Base-by-base conservation (phyloP, 2,329 filamentous ascomycete species). In the Trichoderma aggressivum region DNA sequence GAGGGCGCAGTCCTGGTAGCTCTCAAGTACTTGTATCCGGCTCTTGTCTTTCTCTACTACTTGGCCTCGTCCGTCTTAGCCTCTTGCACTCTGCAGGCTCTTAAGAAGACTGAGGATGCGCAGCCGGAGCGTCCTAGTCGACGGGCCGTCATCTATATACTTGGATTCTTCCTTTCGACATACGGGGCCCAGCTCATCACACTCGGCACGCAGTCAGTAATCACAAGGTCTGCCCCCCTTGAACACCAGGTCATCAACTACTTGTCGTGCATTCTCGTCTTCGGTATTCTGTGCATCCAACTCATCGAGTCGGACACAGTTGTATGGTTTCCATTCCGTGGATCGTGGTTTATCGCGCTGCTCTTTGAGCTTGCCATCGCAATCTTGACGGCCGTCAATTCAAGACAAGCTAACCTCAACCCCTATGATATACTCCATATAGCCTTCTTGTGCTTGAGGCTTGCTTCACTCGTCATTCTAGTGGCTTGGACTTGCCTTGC, bases 301-400 rank as follows among this genome's bases (percentile, higher is more conserved):
- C 82, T 92, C 16, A 80, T 83, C 3, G 86, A 88, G 66, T 81
- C 82, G 21, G 77, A 82, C 34, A 82, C 84, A 65, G 83, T 85
- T 3, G 83, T 88, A 11, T 90, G 89, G 84, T 89, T 90, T 74
- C 89, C 90, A 0, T 89, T 89, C 73, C 86, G 87, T 73, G 90
- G 89, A 21, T 87, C 88, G 14, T 91, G 90, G 84, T 74, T 87
- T 34, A 78, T 92, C 18, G 87, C 87, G 16, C 79, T 91, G 8
- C 75, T 84, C 16, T 86, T 88, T 43, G 91, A 93, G 75, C 77
- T 85, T 0, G 75, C 78, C 62, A 80, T 89, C 36, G 77, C 84
- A 28, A 74, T 81, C 16, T 74, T 79, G 26, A 74, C 74, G 21
- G 73, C 72, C 14, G 30, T 64, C 10, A 36, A 70, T 6, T 63